Percentiles rank a stretch among this genome's conserved stretches.
phyloP scores from a whole-genome alignment of 1,139 yeast genomes.

The Saccharomyces hybrid region DNA sequence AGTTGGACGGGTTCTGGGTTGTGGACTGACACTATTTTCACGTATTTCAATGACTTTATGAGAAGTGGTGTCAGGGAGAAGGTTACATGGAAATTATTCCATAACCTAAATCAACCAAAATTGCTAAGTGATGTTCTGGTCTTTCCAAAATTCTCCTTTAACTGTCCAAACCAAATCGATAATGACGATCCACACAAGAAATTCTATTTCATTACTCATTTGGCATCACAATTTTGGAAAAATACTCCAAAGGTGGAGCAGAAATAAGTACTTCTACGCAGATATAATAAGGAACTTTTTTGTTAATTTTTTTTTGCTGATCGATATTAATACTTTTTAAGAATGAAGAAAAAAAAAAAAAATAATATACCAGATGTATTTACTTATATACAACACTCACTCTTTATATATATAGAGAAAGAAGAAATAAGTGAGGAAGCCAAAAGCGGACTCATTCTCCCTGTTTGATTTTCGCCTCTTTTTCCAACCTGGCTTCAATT shows the following conservation, averaged over 20 bases:
- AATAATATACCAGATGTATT: background rate
- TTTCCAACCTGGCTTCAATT: slow-evolving; percentile 66
- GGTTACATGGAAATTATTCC: slow-evolving; percentile 56
- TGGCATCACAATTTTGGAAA: slow-evolving; percentile 29
- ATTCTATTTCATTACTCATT: slow-evolving; percentile 26
- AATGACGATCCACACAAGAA: slow-evolving; percentile 22
- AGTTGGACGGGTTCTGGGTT: slow-evolving; percentile 77
- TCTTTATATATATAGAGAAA: background rate
- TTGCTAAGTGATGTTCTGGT: slow-evolving; percentile 73
- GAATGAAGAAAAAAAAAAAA: background rate
- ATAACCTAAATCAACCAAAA: slow-evolving; percentile 57
- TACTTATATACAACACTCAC: background rate
- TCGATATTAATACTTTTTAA: background rate
- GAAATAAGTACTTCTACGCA: slow-evolving; percentile 1
- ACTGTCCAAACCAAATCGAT: slow-evolving; percentile 22
- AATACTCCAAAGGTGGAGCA: slow-evolving; percentile 22
- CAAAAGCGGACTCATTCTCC: slow-evolving; percentile 8
- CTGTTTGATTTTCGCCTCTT: slow-evolving; percentile 34
- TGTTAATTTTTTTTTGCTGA: background rate
- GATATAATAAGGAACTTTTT: background rate
- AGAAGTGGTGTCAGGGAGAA: slow-evolving; percentile 38
- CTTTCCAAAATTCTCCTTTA: slow-evolving; percentile 73
- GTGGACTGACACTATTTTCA: slow-evolving; percentile 66
- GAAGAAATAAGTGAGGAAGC: background rate
- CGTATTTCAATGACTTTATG: slow-evolving; percentile 50